These are phyloP conservation scores for Saccharum spontaneum DNA, from an alignment of 176 grass and related monocot genomes.

Conservation along the genomic window DNA sequence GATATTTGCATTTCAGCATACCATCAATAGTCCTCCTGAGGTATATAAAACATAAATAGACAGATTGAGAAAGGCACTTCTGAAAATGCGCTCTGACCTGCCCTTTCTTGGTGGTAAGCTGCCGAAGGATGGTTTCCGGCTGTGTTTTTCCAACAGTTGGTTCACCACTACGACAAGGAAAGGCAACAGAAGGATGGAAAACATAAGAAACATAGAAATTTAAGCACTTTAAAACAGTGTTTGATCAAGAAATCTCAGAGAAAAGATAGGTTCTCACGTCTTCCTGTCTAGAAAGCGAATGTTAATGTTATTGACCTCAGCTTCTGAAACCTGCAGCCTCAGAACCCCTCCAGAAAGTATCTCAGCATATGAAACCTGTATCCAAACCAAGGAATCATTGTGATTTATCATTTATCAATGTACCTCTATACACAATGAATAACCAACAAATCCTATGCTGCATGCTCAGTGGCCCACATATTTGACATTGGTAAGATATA, in stretches of 20 bases:
- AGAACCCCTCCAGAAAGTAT: constrained; percentile 95
- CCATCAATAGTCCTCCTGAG: constrained; percentile 25
- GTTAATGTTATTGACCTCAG: constrained; percentile 87
- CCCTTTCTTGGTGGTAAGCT: constrained; percentile 91
- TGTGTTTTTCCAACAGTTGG: constrained; percentile 86
- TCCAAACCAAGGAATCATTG: constrained; percentile 31
- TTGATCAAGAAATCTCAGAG: constrained; percentile 30
- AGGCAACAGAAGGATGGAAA: constrained; percentile 9
- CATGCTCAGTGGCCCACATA: background rate
- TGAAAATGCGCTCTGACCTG: constrained; percentile 60
- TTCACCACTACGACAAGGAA: constrained; percentile 60
- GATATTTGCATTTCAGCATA: constrained; percentile 24
- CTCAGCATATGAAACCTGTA: constrained; percentile 82
- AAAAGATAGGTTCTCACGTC: constrained; percentile 59
- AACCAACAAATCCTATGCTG: constrained; percentile 4
- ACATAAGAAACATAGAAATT: constrained; percentile 46
- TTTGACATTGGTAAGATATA: constrained; percentile 10
- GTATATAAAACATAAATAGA: constrained; percentile 16
- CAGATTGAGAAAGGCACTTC: constrained; percentile 14
- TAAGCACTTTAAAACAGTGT: background rate
- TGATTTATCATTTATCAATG: constrained; percentile 31
- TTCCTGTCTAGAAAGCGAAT: constrained; percentile 89
- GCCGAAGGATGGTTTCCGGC: constrained; percentile 82
- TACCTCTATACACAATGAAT: background rate
- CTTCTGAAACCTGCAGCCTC: constrained; percentile 80